These are phyloP conservation scores for Lupinus albus DNA, from an alignment of 306 rosid species.

Conservation along the genomic window DNA sequence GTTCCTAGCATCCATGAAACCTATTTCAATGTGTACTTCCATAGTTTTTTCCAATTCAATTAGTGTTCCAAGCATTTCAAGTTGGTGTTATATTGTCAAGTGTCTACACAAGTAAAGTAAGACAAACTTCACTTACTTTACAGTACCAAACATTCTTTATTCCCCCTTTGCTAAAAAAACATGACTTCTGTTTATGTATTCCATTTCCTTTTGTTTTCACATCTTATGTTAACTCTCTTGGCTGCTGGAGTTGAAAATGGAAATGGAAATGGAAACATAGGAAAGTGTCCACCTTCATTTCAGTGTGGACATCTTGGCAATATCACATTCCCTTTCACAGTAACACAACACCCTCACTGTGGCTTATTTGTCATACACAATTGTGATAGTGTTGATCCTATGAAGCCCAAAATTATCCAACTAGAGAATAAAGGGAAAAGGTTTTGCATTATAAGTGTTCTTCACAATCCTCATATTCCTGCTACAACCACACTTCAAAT, in stretches of 20 bases:
- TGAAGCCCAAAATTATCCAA: constrained; percentile 1
- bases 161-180: background rate
- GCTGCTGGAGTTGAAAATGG: background rate
- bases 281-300: constrained; percentile 35
- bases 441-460: background rate
- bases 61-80: constrained; percentile 32
- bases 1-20: no score
- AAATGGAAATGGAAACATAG: background rate
- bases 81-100: background rate
- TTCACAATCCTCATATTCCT: fast-evolving
- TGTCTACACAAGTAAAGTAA: background rate
- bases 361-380: constrained; percentile 39
- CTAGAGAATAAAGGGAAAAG: constrained; percentile 9
- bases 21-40: constrained; percentile 22
- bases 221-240: constrained; percentile 25
- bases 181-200: constrained; percentile 25
- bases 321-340: constrained; percentile 43
- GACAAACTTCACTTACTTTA: background rate
- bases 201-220: constrained; percentile 25
- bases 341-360: constrained; percentile 9
- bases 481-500: background rate
- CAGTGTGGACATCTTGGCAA: constrained; percentile 41
- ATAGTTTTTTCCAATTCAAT: constrained; percentile 36
- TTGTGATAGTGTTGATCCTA: constrained; percentile 37
- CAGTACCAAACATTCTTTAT: background rate